A percentile compares a stretch with the other conserved stretches of the same genome.
These are phyloP conservation scores for Mucor circinelloides DNA, from an alignment of 371 early-diverging fungal species.

Conservation along the genomic window DNA sequence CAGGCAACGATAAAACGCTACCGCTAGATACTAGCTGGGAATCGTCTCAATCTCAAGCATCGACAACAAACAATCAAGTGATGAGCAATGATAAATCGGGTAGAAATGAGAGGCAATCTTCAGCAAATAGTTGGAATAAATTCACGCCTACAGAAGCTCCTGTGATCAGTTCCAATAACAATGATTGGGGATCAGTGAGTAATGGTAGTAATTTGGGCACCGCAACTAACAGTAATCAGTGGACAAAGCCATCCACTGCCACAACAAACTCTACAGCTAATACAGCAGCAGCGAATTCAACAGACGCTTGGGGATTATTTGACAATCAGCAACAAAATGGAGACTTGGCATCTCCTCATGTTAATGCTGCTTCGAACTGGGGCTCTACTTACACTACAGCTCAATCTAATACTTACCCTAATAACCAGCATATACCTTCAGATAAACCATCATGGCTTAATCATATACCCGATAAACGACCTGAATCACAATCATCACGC, in stretches of 20 bases:
- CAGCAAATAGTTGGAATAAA: background rate
- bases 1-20: background rate
- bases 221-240: background rate
- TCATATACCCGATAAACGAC: conserved; percentile 1
- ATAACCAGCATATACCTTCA: conserved; percentile 11
- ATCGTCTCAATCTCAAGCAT: background rate
- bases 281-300: background rate
- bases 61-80: background rate
- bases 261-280: background rate
- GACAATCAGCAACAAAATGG: background rate
- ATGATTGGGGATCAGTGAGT: background rate
- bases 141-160: background rate
- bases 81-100: background rate
- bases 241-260: background rate
- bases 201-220: background rate
- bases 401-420: background rate
- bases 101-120: background rate
- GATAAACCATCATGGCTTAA: conserved; percentile 20
- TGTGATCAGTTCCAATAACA: background rate
- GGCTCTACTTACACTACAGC: background rate
- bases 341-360: background rate
- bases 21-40: background rate
- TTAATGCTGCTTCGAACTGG: background rate
- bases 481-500: background rate
- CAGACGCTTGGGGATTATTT: background rate